Evolutionary conservation across 352 stramenopile genomes (phyloP).

Genomic region (Sclerospora graminicola): DNA sequence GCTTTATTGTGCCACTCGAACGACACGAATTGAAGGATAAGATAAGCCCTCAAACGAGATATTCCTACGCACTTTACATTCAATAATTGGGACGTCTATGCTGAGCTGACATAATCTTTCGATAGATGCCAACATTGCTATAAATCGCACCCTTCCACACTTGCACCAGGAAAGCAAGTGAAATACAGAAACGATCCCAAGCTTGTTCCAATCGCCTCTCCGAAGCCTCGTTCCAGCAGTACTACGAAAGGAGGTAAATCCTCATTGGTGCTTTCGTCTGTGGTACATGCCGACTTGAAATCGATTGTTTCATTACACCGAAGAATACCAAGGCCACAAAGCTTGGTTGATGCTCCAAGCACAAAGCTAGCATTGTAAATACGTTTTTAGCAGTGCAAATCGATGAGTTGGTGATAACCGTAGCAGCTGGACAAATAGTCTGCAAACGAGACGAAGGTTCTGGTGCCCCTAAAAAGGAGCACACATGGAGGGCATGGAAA

Average conservation of each 20-base stretch:
- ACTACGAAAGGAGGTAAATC: slow-evolving; percentile 22
- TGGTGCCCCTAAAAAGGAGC: slow-evolving; percentile 35
- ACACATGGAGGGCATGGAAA: slow-evolving; percentile 36
- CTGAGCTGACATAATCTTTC: slow-evolving; percentile 34
- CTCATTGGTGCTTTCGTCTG: slow-evolving; percentile 8
- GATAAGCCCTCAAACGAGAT: slow-evolving; percentile 41
- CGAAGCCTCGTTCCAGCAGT: slow-evolving; percentile 37
- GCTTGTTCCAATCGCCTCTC: slow-evolving; percentile 46
- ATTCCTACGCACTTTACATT: slow-evolving; percentile 59
- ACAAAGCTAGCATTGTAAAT: slow-evolving; percentile 45
- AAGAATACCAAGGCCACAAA: slow-evolving; percentile 52
- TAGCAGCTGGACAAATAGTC: slow-evolving; percentile 29
- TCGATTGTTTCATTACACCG: slow-evolving; percentile 13
- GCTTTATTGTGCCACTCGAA: slow-evolving; percentile 48
- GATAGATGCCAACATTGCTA: slow-evolving; percentile 29
- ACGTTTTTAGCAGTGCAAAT: slow-evolving; percentile 20
- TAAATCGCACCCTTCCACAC: slow-evolving; percentile 42
- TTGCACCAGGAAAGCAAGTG: slow-evolving; percentile 44
- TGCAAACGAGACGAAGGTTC: slow-evolving; percentile 30
- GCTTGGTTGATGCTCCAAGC: slow-evolving; percentile 43
- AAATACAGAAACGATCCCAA: slow-evolving; percentile 44
- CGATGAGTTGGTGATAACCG: slow-evolving; percentile 15
- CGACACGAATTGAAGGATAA: slow-evolving; percentile 49
- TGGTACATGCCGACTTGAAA: slow-evolving; percentile 1
- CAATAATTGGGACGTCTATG: slow-evolving; percentile 33